A percentile compares a stretch with the other conserved stretches of the same genome.
Evolutionary conservation across 2,329 filamentous ascomycete genomes (phyloP).

Genomic region (Xylariaceae sp.): DNA sequence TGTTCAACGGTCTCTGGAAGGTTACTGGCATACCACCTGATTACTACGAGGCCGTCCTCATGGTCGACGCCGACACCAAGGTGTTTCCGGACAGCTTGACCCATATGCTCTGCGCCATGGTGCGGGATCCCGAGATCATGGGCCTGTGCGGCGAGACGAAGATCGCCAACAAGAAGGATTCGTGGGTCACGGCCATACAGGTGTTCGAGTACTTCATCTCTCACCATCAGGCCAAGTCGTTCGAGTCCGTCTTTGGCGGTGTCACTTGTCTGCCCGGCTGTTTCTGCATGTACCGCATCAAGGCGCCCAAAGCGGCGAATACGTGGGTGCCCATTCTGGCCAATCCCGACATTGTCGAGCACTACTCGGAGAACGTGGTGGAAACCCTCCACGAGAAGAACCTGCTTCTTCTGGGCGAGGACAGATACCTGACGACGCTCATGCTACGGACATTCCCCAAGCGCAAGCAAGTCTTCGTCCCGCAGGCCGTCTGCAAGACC

Average conservation of each 20-base stretch:
- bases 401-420: conserved; percentile 84
- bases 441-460: conserved; percentile 99
- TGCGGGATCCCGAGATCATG: conserved; percentile 99
- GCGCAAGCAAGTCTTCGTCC: conserved; percentile 97
- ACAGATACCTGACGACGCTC: conserved; percentile 92
- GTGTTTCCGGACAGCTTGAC: conserved; percentile 97
- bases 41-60: conserved; percentile 95
- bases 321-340: conserved; percentile 99
- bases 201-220: conserved; percentile 99
- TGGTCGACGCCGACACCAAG: conserved; percentile 99
- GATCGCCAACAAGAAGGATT: conserved; percentile 95
- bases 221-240: conserved; percentile 92
- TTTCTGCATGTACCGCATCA: conserved; percentile 99
- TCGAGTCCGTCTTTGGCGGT: conserved; percentile 97
- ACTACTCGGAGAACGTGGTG: conserved; percentile 98
- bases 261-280: conserved; percentile 97
- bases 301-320: conserved; percentile 96
- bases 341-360: conserved; percentile 96
- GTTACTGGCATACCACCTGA: conserved; percentile 97
- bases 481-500: conserved; percentile 98
- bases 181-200: conserved; percentile 96
- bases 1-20: conserved; percentile 99
- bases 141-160: conserved; percentile 98
- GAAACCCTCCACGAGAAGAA: conserved; percentile 98
- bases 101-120: conserved; percentile 99